These are phyloP conservation scores for Crithidia brevicula DNA, from an alignment of 208 protist genomes.

Conservation along the genomic window DNA sequence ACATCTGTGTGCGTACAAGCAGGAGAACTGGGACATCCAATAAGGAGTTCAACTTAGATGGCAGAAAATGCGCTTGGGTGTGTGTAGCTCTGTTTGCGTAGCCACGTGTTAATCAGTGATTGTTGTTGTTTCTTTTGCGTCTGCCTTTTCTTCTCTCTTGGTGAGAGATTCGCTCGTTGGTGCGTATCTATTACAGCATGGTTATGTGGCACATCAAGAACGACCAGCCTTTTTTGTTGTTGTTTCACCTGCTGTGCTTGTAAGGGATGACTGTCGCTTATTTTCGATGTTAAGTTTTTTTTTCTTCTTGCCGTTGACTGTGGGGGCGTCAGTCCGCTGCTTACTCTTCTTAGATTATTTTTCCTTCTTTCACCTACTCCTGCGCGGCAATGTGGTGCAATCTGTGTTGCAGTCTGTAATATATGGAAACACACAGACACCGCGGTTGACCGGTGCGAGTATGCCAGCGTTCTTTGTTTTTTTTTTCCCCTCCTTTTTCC, in stretches of 20 bases:
- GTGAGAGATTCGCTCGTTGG: neutral
- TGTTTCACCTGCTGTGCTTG: too few species aligned
- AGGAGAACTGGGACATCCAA: slow-evolving; percentile 61
- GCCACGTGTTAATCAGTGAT: too few species aligned
- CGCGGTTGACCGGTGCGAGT: neutral
- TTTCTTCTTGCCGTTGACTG: neutral
- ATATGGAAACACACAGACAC: neutral
- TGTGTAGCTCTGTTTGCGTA: too few species aligned
- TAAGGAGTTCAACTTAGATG: slow-evolving; percentile 14
- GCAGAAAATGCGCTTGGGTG: too few species aligned
- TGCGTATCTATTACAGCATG: too few species aligned
- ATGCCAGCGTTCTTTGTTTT: slow-evolving; percentile 8
- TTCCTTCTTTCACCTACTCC: neutral
- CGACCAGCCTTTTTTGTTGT: too few species aligned
- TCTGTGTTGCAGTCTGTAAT: slow-evolving; percentile 1
- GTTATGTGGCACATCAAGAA: too few species aligned
- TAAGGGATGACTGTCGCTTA: neutral
- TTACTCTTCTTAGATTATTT: neutral
- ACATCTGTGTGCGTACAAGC: slow-evolving; percentile 46
- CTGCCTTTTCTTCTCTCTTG: neutral
- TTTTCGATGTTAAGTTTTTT: neutral
- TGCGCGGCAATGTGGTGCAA: neutral
- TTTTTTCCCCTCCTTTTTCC: neutral
- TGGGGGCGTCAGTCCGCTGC: too few species aligned
- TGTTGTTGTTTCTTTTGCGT: too few species aligned